Conservation (phyloP, 2,329 filamentous ascomycete genomes). For the Cladosporium oxysporum region DNA sequence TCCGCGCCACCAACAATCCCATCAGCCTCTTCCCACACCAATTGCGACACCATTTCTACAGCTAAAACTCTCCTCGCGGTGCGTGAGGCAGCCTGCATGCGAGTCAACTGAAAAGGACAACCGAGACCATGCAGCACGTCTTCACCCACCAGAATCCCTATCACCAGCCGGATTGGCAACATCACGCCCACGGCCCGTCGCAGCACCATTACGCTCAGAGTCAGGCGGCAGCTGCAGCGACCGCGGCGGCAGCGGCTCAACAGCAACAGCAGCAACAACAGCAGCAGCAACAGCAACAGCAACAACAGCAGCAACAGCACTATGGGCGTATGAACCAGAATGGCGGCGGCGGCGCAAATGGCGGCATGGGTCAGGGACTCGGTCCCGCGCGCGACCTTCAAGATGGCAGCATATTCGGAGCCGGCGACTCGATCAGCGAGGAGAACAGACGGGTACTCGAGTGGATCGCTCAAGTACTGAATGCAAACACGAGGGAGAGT, state of each 20-base stretch:
- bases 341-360: conserved; percentile 24
- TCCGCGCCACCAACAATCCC: background rate
- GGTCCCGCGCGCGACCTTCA: conserved; percentile 25
- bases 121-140: conserved; percentile 56
- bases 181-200: conserved; percentile 51
- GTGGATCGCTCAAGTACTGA: conserved; percentile 89
- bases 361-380: conserved; percentile 22
- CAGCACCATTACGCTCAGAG: conserved; percentile 42
- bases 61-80: conserved; percentile 6
- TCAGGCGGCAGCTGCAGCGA: conserved; percentile 52
- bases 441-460: conserved; percentile 91
- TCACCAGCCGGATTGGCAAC: conserved; percentile 71
- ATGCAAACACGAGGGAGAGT: conserved; percentile 81
- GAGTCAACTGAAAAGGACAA: conserved; percentile 18
- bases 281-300: conserved; percentile 41
- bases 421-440: conserved; percentile 54
- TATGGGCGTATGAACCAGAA: conserved; percentile 54
- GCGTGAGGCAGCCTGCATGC: conserved; percentile 22
- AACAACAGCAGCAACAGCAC: conserved; percentile 39
- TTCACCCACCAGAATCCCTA: conserved; percentile 62
- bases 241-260: conserved; percentile 45
- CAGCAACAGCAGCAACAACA: conserved; percentile 44
- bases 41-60: conserved; percentile 6
- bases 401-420: conserved; percentile 36
- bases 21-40: background rate